Percentiles rank a stretch among this genome's conserved stretches.
Conservation (phyloP, 148 eudicot genomes). For the Linanthus parryae region DNA sequence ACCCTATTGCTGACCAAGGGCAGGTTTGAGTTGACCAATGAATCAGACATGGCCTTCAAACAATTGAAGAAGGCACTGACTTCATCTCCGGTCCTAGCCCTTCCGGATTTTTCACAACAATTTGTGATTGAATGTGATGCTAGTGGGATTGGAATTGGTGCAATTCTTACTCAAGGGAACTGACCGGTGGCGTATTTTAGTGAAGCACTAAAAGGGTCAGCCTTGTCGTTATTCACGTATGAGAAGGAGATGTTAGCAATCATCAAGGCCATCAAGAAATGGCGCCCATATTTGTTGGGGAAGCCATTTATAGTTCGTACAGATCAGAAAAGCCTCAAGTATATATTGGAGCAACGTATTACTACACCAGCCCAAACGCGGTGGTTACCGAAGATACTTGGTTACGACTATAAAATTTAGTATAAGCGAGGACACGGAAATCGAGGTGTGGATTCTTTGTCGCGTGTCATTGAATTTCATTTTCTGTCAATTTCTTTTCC, state of each 20-base stretch:
- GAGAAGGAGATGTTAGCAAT: constrained; percentile 2
- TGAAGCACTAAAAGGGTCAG: background rate
- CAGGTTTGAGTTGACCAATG: background rate
- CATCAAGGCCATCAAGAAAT: background rate
- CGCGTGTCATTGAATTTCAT: background rate
- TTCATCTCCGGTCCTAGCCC: background rate
- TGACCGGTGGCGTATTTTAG: background rate
- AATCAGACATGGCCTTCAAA: background rate
- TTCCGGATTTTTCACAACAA: background rate
- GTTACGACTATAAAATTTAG: constrained; percentile 1
- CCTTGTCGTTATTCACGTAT: background rate
- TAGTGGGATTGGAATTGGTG: background rate
- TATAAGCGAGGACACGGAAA: background rate
- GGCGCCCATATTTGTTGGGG: background rate
- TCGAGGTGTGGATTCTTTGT: background rate
- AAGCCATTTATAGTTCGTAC: constrained; percentile 2
- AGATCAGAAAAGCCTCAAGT: constrained; percentile 2
- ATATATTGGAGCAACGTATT: background rate
- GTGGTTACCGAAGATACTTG: background rate
- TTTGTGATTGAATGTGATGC: constrained; percentile 1
- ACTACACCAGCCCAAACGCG: background rate
- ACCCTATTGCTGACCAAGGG: background rate
- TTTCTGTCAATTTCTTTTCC: constrained; percentile 1
- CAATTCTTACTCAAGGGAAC: background rate
- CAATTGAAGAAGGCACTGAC: background rate